Conservation (phyloP, 192 early-diverging fungal species). For the Umbelopsis sp. region DNA sequence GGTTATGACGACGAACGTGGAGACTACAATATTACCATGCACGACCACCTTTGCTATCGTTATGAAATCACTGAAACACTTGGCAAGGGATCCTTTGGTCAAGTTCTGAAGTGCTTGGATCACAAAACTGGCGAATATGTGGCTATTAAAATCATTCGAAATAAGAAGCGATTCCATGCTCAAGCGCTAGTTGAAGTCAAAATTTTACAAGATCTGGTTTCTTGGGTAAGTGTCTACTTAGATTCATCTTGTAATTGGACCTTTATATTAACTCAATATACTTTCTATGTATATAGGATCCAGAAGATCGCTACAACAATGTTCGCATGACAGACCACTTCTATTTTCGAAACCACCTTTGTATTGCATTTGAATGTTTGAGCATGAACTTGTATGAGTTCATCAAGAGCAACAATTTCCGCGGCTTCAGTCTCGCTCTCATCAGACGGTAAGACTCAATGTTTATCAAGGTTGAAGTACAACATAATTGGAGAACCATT, state of each 20-base stretch:
- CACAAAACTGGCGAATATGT: constrained; percentile 86
- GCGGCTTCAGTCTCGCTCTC: constrained; percentile 81
- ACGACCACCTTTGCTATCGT: constrained; percentile 90
- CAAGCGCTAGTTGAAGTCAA: constrained; percentile 95
- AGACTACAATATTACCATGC: constrained; percentile 84
- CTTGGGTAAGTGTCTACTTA: constrained; percentile 56
- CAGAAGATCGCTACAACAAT: constrained; percentile 75
- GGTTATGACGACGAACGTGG: constrained; percentile 90
- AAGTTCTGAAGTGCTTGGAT: constrained; percentile 90
- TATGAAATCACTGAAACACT: constrained; percentile 92
- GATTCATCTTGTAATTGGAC: not conserved
- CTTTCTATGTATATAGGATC: constrained; percentile 60
- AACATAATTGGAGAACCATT: not conserved
- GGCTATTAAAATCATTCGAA: constrained; percentile 93
- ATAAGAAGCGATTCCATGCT: constrained; percentile 95
- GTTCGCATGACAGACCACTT: constrained; percentile 93
- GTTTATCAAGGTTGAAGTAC: not conserved
- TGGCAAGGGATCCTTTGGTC: constrained; percentile 90
- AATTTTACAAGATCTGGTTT: constrained; percentile 80
- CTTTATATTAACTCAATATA: not conserved
- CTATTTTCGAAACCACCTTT: constrained; percentile 95
- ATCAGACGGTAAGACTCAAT: constrained; percentile 66
- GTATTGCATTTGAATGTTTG: constrained; percentile 93
- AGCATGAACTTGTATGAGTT: constrained; percentile 97
- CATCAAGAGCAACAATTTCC: constrained; percentile 90